Conservation (phyloP, 1,139 yeast species). For the Nakaseomyces kungkrabaensis region DNA sequence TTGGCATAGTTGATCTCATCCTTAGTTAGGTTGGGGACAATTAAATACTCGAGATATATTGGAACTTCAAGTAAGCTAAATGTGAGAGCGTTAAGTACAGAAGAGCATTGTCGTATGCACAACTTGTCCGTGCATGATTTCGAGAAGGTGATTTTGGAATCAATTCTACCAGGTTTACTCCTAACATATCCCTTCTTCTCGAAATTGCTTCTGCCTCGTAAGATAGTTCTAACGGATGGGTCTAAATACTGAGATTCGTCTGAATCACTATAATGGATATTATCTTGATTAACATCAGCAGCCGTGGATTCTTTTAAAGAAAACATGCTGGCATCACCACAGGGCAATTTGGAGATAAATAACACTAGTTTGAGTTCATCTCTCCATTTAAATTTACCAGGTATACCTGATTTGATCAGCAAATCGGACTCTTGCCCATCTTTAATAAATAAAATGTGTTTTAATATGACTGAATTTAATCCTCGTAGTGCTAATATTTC, state of each 20-base stretch:
- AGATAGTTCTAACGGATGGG: constrained; percentile 18
- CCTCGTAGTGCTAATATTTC: constrained; percentile 66
- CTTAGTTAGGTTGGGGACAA: constrained; percentile 35
- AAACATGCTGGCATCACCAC: constrained; percentile 83
- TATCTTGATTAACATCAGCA: constrained; percentile 17
- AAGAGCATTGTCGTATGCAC: constrained; percentile 51
- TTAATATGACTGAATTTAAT: constrained; percentile 38
- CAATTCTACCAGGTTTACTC: constrained; percentile 85
- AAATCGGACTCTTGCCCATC: not conserved
- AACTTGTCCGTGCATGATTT: constrained; percentile 87
- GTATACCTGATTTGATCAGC: not conserved
- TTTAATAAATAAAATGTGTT: constrained; percentile 12
- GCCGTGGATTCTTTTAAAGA: constrained; percentile 23
- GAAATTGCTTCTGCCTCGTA: constrained; percentile 63
- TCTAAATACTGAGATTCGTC: constrained; percentile 26
- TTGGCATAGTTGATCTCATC: constrained; percentile 30
- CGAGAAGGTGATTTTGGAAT: constrained; percentile 58
- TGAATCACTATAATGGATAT: constrained; percentile 16
- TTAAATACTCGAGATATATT: constrained; percentile 43
- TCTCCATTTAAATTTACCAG: constrained; percentile 27
- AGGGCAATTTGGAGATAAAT: constrained; percentile 74
- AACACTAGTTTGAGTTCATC: constrained; percentile 40
- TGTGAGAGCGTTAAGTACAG: constrained; percentile 46
- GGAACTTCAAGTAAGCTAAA: constrained; percentile 34
- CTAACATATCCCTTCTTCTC: constrained; percentile 54